Conservation (phyloP, 2,329 filamentous ascomycete genomes). For the Capronia americana region DNA sequence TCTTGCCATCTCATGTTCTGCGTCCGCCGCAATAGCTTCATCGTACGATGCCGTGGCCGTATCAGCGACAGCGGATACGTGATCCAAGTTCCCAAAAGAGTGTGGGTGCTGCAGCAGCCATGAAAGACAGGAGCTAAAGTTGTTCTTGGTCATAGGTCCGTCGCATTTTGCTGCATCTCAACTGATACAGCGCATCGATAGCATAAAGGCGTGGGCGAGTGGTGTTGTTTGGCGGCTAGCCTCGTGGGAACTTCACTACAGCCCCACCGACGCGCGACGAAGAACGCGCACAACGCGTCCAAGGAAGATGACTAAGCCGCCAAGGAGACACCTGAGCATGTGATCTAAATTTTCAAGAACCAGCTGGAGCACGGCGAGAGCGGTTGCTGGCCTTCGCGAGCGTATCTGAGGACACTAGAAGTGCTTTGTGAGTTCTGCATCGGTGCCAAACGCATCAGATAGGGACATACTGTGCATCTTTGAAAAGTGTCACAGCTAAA, state of each 20-base stretch:
- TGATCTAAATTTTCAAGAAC: conserved; percentile 9
- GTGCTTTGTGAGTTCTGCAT: neutral
- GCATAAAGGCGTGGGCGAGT: neutral
- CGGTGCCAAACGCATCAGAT: neutral
- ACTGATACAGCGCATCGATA: neutral
- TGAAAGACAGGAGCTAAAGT: conserved; percentile 53
- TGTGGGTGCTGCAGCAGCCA: conserved; percentile 53
- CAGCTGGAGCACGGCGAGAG: neutral
- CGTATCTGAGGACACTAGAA: neutral
- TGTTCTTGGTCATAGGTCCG: conserved; percentile 57
- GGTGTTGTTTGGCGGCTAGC: conserved; percentile 11
- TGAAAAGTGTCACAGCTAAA: neutral
- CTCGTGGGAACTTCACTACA: neutral
- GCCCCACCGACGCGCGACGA: conserved; percentile 18
- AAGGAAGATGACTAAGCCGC: neutral
- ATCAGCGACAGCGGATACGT: conserved; percentile 30
- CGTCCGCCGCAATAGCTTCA: conserved; percentile 15
- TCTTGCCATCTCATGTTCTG: conserved; percentile 50
- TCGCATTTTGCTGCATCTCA: conserved; percentile 27
- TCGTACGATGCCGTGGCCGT: conserved; percentile 21
- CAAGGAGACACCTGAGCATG: conserved; percentile 9
- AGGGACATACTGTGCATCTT: neutral
- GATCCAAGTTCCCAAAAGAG: conserved; percentile 39
- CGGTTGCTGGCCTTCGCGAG: neutral
- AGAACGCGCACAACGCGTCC: conserved; percentile 3